Evolutionary conservation across 192 early-diverging fungal species (phyloP), one percentile per base, ranked within the genome.

Genomic region (Chytriomyces confervae): DNA sequence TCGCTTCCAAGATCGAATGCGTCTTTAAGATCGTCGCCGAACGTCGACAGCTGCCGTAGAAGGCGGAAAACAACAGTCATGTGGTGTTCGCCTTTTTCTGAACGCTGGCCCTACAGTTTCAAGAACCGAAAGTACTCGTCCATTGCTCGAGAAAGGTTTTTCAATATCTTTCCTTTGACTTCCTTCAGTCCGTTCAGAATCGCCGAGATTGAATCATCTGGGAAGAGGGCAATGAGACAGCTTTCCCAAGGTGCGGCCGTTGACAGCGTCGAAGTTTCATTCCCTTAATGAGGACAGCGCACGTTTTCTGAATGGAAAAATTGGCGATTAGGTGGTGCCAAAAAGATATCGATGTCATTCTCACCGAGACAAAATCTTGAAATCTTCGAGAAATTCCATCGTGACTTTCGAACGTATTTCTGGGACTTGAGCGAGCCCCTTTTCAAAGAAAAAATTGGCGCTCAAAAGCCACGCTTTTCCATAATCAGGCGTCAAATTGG

Each of bases 401-500:
- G n/a, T n/a, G n/a, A n/a, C n/a, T 53, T 81, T 29, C 49, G 13
- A 64, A 9, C 29, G 20, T 7, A 71, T 7, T 71, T 80, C 84
- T 47, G 85, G 90, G 46, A 93, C 50, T 23, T 91, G 77, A 43
- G 80, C 80, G 82, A 84, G 80, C 0, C 88, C 92, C 71, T 88
- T 74, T 61, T 84, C 79, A 50, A 92, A 91, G 63, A 83, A 83
- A 74, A 88, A 87, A 11, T 83, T 80, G 27, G 86, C 91, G 72
- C 85, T 89, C 4, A 83, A 69, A 50, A 90, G 90, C 93, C 93
- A 93, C 7, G 87, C 84, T 78, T 91, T 91, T 5, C 72, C 57
- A 75, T 78, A 78, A 16, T 68, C 72, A 4, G 80, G 66, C 16
- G 82, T 78, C 16, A 79, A 51, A 29, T 78, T 75, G 13, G 86